Conservation (phyloP, 768 basidiomycete species). For the Suillus variegatus region DNA sequence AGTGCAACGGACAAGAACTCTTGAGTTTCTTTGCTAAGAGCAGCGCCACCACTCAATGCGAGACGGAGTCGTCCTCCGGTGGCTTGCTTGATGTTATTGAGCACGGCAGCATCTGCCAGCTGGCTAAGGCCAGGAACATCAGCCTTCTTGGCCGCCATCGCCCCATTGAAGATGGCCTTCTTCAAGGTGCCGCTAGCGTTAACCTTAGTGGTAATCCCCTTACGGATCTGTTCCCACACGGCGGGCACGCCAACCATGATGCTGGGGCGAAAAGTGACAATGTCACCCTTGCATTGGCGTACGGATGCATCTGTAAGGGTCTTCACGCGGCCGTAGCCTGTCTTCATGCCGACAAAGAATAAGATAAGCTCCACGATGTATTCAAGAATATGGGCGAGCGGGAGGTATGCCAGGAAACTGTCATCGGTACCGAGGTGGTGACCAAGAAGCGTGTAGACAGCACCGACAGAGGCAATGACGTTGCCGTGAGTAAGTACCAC, state of each 20-base stretch:
- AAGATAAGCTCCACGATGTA: constrained; percentile 87
- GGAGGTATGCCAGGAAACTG: constrained; percentile 84
- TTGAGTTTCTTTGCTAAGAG: constrained; percentile 84
- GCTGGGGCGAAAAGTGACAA: constrained; percentile 78
- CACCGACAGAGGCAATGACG: constrained; percentile 84
- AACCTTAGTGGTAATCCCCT: constrained; percentile 87
- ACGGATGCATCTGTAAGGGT: constrained; percentile 95
- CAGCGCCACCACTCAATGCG: constrained; percentile 83
- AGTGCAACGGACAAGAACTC: constrained; percentile 84
- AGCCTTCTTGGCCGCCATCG: constrained; percentile 73
- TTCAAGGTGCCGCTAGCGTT: constrained; percentile 64
- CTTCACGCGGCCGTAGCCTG: constrained; percentile 92
- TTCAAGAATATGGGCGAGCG: constrained; percentile 94
- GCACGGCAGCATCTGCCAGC: constrained; percentile 74
- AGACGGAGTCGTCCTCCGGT: constrained; percentile 88
- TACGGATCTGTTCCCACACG: constrained; percentile 96
- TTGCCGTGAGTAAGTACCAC: constrained; percentile 88
- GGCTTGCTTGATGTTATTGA: constrained; percentile 74
- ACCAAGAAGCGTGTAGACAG: constrained; percentile 67
- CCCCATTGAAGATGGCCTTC: constrained; percentile 79
- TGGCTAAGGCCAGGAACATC: constrained; percentile 63
- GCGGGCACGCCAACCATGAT: constrained; percentile 95
- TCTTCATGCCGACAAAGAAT: constrained; percentile 74
- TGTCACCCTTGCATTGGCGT: constrained; percentile 85
- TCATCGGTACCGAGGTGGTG: constrained; percentile 43